Conservation (phyloP, 2,329 filamentous ascomycete genomes). For the Albifimbria verrucaria region DNA sequence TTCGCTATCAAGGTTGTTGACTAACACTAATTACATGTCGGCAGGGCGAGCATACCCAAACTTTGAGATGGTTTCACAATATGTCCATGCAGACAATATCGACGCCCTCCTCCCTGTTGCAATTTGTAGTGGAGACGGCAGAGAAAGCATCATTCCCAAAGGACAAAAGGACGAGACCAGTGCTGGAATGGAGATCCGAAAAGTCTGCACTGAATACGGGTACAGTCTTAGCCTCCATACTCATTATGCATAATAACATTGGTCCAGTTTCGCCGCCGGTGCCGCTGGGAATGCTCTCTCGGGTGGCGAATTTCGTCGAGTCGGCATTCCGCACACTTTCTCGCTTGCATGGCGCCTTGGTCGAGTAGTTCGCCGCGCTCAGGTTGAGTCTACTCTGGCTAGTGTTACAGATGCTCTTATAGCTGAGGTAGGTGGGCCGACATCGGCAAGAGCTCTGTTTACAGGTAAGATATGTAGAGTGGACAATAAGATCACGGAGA, state of each 20-base stretch:
- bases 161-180: not conserved
- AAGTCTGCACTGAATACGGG: not conserved
- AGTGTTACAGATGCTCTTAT: slow-evolving; percentile 34
- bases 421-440: slow-evolving; percentile 33
- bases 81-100: not conserved
- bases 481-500: slow-evolving; percentile 37
- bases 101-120: not conserved
- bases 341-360: slow-evolving; percentile 45
- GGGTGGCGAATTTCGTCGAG: slow-evolving; percentile 26
- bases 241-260: slow-evolving; percentile 14
- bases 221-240: slow-evolving; percentile 11
- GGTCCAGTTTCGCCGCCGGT: slow-evolving; percentile 9
- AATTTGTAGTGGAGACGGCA: not conserved
- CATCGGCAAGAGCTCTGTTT: slow-evolving; percentile 19
- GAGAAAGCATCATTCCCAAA: not conserved
- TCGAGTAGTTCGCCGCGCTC: slow-evolving; percentile 32
- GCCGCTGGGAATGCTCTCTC: slow-evolving; percentile 28
- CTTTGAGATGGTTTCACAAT: slow-evolving; percentile 19
- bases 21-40: not conserved
- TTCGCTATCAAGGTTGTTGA: not conserved
- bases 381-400: slow-evolving; percentile 28
- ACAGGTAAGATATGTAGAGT: slow-evolving; percentile 23
- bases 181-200: not conserved
- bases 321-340: slow-evolving; percentile 29
- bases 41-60: slow-evolving; percentile 19